A percentile compares a stretch with the other conserved stretches of the same genome.
These are phyloP conservation scores for Polyplosphaeria fusca DNA, from an alignment of 495 filamentous ascomycete genomes.

Conservation along the genomic window DNA sequence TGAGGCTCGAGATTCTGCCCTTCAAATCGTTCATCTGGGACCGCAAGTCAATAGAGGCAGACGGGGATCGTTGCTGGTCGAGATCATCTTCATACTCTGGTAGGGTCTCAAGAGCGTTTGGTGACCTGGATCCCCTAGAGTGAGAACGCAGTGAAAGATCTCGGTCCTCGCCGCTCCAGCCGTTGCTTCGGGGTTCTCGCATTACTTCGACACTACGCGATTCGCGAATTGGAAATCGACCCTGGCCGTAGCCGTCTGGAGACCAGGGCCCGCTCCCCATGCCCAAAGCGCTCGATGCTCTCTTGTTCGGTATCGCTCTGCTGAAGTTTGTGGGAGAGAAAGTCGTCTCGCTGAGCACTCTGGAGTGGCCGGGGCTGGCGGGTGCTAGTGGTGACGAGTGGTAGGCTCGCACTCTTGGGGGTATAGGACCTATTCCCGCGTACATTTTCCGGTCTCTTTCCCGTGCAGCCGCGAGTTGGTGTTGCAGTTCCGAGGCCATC, in stretches of 20 bases:
- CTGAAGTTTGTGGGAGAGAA: constrained; percentile 17
- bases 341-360: constrained; percentile 37
- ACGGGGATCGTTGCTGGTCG: constrained; percentile 52
- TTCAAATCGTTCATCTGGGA: constrained; percentile 93
- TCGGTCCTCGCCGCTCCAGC: constrained; percentile 6
- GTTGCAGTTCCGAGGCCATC: constrained; percentile 25
- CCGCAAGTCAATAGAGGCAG: constrained; percentile 60
- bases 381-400: constrained; percentile 30
- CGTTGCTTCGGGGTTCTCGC: constrained; percentile 16
- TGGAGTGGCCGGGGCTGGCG: constrained; percentile 33
- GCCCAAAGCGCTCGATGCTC: constrained; percentile 34
- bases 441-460: constrained; percentile 28
- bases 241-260: constrained; percentile 25
- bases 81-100: constrained; percentile 45
- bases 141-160: constrained; percentile 25
- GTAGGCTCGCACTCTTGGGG: constrained; percentile 14
- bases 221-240: constrained; percentile 26
- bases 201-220: constrained; percentile 29
- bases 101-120: constrained; percentile 35
- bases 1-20: constrained; percentile 81
- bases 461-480: constrained; percentile 25
- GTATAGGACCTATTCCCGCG: constrained; percentile 25
- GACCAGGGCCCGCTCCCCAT: constrained; percentile 30
- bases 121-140: constrained; percentile 24
- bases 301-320: constrained; percentile 13